Conservation (phyloP, 768 basidiomycete species). For the Collybia nuda region DNA sequence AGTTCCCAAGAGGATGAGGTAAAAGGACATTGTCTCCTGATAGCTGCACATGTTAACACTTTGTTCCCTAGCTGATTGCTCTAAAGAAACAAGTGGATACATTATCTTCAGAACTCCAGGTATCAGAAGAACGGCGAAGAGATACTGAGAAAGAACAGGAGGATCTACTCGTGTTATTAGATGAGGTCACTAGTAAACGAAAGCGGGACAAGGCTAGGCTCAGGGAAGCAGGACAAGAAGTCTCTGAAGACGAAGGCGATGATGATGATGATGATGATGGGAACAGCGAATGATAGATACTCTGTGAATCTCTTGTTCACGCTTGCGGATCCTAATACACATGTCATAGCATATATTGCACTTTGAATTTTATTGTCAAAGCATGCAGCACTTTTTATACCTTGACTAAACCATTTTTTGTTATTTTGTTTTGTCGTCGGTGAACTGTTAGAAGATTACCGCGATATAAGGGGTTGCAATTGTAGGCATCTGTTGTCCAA, state of each 20-base stretch:
- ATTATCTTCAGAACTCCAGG: constrained; percentile 47
- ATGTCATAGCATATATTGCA: background rate
- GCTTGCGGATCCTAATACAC: background rate
- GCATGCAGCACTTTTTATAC: too few relatives aligned
- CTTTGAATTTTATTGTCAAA: too few relatives aligned
- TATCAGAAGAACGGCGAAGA: constrained; percentile 62
- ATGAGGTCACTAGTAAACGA: constrained; percentile 87
- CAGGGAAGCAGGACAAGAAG: constrained; percentile 74
- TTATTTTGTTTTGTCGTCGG: too few relatives aligned
- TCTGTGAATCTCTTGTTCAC: background rate
- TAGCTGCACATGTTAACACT: background rate
- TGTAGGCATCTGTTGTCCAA: background rate
- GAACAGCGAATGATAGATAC: constrained; percentile 29
- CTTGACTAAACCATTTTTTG: too few relatives aligned
- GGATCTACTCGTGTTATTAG: constrained; percentile 88
- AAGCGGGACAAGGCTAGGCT: constrained; percentile 80
- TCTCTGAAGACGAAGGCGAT: constrained; percentile 90
- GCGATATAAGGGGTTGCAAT: too few relatives aligned
- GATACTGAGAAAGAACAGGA: constrained; percentile 97
- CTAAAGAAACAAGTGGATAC: constrained; percentile 46
- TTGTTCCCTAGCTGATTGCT: constrained; percentile 35
- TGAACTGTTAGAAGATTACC: too few relatives aligned
- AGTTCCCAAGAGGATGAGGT: constrained; percentile 37
- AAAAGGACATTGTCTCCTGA: constrained; percentile 6
- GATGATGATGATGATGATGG: constrained; percentile 68